Evolutionary conservation across 2,329 filamentous ascomycete genomes (phyloP).

Genomic region (Neodidymelliopsis sp.): DNA sequence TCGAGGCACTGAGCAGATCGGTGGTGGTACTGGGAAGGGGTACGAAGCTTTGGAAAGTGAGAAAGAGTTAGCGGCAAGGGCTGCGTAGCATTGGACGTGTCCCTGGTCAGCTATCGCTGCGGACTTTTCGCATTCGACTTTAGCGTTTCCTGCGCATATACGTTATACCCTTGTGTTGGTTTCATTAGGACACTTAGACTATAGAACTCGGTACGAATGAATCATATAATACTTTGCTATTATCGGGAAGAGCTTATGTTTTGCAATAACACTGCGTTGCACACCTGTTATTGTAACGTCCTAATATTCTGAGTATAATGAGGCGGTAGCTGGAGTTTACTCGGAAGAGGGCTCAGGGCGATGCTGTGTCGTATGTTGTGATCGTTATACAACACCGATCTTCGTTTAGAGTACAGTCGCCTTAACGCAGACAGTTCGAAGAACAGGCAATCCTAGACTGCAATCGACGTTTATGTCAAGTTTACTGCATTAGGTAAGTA

Average conservation of each 20-base stretch:
- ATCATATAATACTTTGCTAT: background rate
- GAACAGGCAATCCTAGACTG: no score
- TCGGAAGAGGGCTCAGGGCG: no score
- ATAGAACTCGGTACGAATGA: background rate
- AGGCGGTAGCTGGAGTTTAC: no score
- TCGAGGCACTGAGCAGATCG: conserved; percentile 11
- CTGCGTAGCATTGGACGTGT: background rate
- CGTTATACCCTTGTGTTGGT: conserved; percentile 8
- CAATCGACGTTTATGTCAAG: background rate
- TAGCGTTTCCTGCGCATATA: conserved; percentile 9
- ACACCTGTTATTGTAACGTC: no score
- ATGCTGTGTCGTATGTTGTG: no score
- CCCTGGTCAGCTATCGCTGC: no score
- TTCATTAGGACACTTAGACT: background rate
- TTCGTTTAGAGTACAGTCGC: no score
- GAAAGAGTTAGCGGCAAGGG: conserved; percentile 3
- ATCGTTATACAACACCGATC: no score
- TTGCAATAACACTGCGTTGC: no score
- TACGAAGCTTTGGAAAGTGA: conserved; percentile 24
- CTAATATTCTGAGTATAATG: no score
- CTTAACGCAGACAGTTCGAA: no score
- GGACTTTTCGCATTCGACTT: background rate
- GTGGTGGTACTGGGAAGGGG: conserved; percentile 38
- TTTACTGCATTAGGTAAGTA: conserved; percentile 1
- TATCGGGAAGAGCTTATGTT: no score